These are phyloP conservation scores for Plectranthus barbatus DNA, from an alignment of 257 asterid genomes.

Conservation along the genomic window DNA sequence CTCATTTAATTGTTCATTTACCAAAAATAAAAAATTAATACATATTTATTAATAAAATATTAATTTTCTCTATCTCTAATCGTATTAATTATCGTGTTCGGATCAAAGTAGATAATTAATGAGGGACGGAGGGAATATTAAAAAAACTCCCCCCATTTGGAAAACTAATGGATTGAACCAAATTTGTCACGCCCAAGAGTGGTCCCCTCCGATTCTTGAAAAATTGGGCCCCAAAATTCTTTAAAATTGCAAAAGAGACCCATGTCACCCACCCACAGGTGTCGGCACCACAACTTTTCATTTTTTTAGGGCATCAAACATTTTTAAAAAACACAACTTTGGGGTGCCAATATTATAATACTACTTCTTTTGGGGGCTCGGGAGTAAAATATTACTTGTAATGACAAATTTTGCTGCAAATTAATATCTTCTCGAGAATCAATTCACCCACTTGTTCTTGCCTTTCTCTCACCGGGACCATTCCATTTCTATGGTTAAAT, in stretches of 20 bases:
- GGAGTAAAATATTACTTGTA: not conserved
- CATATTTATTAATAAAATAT: too few species aligned
- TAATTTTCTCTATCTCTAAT: too few species aligned
- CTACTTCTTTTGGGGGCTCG: conserved; percentile 1
- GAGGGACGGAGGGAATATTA: too few species aligned
- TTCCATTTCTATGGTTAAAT: conserved; percentile 2
- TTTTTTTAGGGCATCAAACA: conserved; percentile 19
- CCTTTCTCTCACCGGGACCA: conserved; percentile 41
- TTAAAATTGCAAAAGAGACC: conserved; percentile 23
- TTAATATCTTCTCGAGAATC: conserved; percentile 28
- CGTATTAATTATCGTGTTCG: too few species aligned
- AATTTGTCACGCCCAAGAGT: conserved; percentile 14
- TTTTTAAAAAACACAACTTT: not conserved
- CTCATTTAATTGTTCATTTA: too few species aligned
- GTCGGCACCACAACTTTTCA: conserved; percentile 28
- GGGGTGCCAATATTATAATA: conserved; percentile 13
- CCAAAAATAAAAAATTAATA: too few species aligned
- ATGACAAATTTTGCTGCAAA: conserved; percentile 1
- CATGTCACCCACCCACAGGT: conserved; percentile 39
- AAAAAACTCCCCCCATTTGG: too few species aligned
- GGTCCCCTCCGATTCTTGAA: conserved; percentile 26
- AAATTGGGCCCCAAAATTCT: conserved; percentile 19
- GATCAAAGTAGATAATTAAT: too few species aligned
- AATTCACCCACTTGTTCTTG: conserved; percentile 12
- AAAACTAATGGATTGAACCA: too few species aligned